Evolutionary conservation across 257 asterid genomes (phyloP), one percentile per base, ranked within the genome.

Genomic region (Solanum paucissectum): DNA sequence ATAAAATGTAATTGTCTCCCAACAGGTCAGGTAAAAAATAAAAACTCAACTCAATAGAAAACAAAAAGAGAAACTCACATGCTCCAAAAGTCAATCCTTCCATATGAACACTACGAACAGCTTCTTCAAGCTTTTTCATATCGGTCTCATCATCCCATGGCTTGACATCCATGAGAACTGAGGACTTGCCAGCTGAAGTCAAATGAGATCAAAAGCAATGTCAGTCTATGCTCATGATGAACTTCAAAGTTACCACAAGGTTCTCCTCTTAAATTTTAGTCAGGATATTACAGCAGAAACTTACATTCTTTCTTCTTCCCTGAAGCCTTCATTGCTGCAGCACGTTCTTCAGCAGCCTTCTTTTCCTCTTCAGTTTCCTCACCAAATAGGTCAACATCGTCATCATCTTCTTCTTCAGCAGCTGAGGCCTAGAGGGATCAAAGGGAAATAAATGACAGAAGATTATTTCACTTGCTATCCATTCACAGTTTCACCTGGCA

Each of bases 111-210:
- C 93, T 86, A 85, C 95, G 91, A 64, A 97, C 98, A 25, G 98
- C 96, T 91, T 97, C 99, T 88, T 97, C 99, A 18, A 97, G 99
- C 89, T 93, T 92, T 86, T 95, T 92, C 99, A 97, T 97, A 86
- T 96, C 99, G 14, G 99, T 97, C 90, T 97, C 99, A 40, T 97
- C 99, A 89, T 97, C 99, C 99, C 99, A 95, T 84, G 99, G 98
- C 87, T 96, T 96, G 8, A 96, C 88, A 89, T 95, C 98, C 95
- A 95, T 18, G 12, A 93, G 89, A 73, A 93, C 88, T 1, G 96
- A 93, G 64, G 96, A 93, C 88, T 93, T 94, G 33, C 99, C 98
- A 87, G 96, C 98, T 95, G 93, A 64, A 85, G 29, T 9, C 86
- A 88, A 62, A 68, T 33, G 58, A 37, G 85, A 81, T 32, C 68